These are phyloP conservation scores for Clarireedia monteithiana DNA, from an alignment of 2,329 filamentous ascomycete genomes.

Conservation along the genomic window DNA sequence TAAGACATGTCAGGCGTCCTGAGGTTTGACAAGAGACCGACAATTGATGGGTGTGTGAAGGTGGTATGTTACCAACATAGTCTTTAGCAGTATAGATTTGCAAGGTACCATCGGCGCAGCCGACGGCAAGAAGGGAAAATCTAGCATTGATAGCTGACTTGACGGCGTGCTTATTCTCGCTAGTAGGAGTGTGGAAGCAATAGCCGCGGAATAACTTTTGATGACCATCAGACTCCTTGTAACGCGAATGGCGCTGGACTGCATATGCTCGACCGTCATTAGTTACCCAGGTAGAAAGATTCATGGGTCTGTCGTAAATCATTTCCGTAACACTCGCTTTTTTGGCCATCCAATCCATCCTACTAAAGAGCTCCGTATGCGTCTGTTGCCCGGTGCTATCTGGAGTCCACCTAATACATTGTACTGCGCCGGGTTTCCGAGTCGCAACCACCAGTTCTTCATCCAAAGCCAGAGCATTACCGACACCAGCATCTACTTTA, in stretches of 20 bases:
- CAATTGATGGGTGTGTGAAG: slow-evolving; percentile 70
- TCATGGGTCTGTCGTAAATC: slow-evolving; percentile 94
- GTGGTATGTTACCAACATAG: slow-evolving; percentile 84
- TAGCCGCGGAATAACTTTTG: slow-evolving; percentile 75
- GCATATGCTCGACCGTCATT: slow-evolving; percentile 83
- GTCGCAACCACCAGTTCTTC: slow-evolving; percentile 91
- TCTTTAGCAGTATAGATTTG: slow-evolving; percentile 89
- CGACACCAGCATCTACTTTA: slow-evolving; percentile 92
- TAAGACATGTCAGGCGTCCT: slow-evolving; percentile 65
- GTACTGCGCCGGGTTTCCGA: slow-evolving; percentile 83
- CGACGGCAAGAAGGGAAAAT: slow-evolving; percentile 87
- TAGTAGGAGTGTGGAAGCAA: slow-evolving; percentile 74
- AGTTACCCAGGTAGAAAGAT: slow-evolving; percentile 86
- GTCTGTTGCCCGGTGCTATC: slow-evolving; percentile 78
- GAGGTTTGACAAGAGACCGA: slow-evolving; percentile 60
- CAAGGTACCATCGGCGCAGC: slow-evolving; percentile 70
- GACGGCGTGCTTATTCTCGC: slow-evolving; percentile 51
- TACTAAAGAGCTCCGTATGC: slow-evolving; percentile 79
- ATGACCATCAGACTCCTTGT: slow-evolving; percentile 36
- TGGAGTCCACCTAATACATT: slow-evolving; percentile 92
- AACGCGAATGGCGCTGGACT: slow-evolving; percentile 61
- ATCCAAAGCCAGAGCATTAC: slow-evolving; percentile 78
- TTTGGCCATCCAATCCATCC: slow-evolving; percentile 79
- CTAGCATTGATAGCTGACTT: slow-evolving; percentile 84
- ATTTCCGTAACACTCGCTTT: slow-evolving; percentile 73